phyloP scores from a whole-genome alignment of 2,329 filamentous ascomycete genomes.

The Erysiphe pulchra region DNA sequence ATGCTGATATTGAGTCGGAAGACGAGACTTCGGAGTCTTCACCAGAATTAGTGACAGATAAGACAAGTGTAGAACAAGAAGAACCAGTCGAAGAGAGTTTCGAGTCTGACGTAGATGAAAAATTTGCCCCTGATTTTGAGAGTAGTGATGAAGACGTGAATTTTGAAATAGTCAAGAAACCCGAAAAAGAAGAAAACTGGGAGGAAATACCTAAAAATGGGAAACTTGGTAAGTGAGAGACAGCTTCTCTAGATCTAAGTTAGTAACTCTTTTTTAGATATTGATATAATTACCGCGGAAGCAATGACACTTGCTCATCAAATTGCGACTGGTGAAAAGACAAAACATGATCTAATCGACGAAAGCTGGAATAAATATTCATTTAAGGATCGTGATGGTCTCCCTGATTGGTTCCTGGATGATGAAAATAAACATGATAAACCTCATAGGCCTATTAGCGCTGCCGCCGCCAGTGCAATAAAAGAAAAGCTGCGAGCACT shows the following conservation, averaged over 20 bases:
- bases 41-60: conserved; percentile 13
- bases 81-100: conserved; percentile 12
- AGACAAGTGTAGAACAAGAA: conserved; percentile 10
- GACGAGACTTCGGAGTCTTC: conserved; percentile 18
- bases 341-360: conserved; percentile 55
- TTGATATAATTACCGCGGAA: conserved; percentile 97
- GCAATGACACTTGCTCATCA: conserved; percentile 93
- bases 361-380: conserved; percentile 84
- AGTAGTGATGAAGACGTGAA: conserved; percentile 18
- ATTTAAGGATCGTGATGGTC: conserved; percentile 70
- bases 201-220: conserved; percentile 41
- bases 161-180: conserved; percentile 36
- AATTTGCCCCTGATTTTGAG: conserved; percentile 3
- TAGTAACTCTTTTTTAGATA: conserved; percentile 28
- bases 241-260: neutral
- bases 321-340: conserved; percentile 66
- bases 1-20: conserved; percentile 18
- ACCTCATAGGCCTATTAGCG: conserved; percentile 67
- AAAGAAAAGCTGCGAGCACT: conserved; percentile 81
- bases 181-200: conserved; percentile 31
- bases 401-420: conserved; percentile 95
- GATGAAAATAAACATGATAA: conserved; percentile 71
- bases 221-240: conserved; percentile 23
- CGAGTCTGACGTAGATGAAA: conserved; percentile 8
- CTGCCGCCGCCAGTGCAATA: conserved; percentile 72